Conservation (phyloP, 768 basidiomycete species). For the Galerina marginata region DNA sequence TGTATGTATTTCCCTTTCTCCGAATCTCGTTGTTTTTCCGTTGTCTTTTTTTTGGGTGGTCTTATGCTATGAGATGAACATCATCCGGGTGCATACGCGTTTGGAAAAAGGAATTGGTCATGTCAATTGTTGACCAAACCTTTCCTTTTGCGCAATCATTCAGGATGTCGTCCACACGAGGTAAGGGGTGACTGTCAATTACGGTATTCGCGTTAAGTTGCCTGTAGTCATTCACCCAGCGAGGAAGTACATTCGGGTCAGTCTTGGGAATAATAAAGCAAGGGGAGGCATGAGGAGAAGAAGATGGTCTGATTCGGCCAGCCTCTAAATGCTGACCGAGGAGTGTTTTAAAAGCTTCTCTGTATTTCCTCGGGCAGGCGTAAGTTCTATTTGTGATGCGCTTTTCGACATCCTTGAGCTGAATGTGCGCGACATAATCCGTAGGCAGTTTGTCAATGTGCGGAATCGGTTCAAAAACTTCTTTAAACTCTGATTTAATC, state of each 20-base stretch:
- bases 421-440: conserved; percentile 25
- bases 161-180: conserved; percentile 20
- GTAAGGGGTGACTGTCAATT: conserved; percentile 21
- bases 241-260: conserved; percentile 30
- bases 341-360: conserved; percentile 34
- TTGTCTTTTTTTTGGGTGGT: too few species aligned
- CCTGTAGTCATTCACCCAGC: conserved; percentile 35
- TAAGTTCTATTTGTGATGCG: conserved; percentile 31
- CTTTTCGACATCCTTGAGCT: conserved; percentile 32
- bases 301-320: conserved; percentile 34
- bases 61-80: conserved; percentile 18
- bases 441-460: conserved; percentile 30
- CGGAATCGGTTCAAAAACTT: conserved; percentile 33
- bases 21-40: too few species aligned
- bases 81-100: conserved; percentile 27
- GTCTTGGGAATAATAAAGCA: conserved; percentile 44
- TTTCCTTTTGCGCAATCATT: conserved; percentile 39
- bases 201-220: conserved; percentile 21
- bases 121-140: conserved; percentile 42
- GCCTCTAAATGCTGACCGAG: conserved; percentile 39
- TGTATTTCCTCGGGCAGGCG: conserved; percentile 37
- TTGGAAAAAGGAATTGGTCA: conserved; percentile 31
- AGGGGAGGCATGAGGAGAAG: conserved; percentile 35
- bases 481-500: conserved; percentile 18
- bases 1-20: too few species aligned